A percentile compares a stretch with the other conserved stretches of the same genome.
Evolutionary conservation across 257 asterid species (phyloP).

Genomic region (Oldenlandia corymbosa): DNA sequence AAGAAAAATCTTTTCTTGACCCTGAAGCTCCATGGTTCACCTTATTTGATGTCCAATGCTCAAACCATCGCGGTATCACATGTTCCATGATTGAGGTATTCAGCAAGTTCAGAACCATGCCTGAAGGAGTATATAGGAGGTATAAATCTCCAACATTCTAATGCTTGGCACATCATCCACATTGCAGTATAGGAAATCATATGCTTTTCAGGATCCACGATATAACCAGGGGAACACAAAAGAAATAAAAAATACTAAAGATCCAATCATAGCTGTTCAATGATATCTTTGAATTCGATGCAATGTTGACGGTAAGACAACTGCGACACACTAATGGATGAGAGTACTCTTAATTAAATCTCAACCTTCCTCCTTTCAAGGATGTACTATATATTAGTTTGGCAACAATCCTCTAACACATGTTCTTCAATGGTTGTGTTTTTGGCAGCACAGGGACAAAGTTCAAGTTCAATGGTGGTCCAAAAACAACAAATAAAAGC

Average conservation of each 20-base stretch:
- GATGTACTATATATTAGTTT: too few species aligned
- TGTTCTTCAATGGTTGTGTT: too few species aligned
- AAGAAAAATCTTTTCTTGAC: slow-evolving; percentile 86
- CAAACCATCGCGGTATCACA: slow-evolving; percentile 97
- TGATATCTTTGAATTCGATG: too few species aligned
- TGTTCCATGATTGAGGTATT: slow-evolving; percentile 18
- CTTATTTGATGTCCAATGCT: slow-evolving; percentile 94
- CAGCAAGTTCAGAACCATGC: slow-evolving; percentile 11
- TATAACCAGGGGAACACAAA: slow-evolving; percentile 2
- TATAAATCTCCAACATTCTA: background rate
- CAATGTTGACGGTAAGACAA: too few species aligned
- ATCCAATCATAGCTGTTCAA: too few species aligned
- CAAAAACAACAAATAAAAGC: too few species aligned
- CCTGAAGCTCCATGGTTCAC: slow-evolving; percentile 96
- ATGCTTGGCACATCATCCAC: background rate
- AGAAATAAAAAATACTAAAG: too few species aligned
- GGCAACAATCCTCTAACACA: too few species aligned
- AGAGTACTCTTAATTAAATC: background rate
- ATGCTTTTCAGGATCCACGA: background rate
- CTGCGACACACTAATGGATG: too few species aligned
- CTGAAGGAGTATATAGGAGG: background rate
- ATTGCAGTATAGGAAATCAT: background rate
- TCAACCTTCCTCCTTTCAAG: background rate
- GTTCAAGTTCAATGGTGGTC: too few species aligned
- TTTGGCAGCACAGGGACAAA: too few species aligned